Conservation (phyloP, 441 rosid genomes). For the Kokia cookei region DNA sequence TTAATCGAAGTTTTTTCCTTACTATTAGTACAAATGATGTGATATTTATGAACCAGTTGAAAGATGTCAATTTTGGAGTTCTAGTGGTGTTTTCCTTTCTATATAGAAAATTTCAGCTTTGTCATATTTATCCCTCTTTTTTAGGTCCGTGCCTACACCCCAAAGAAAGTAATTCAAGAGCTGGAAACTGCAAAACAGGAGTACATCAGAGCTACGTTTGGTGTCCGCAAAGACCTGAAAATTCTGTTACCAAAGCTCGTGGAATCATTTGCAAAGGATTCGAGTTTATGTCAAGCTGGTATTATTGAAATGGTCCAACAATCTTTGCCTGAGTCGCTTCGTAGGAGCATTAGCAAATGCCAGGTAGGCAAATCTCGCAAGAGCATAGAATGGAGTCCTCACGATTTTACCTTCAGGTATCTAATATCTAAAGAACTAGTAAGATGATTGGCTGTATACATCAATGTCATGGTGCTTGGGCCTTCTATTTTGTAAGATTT, state of each 20-base stretch:
- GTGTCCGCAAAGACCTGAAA: conserved; percentile 63
- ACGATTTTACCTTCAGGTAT: conserved; percentile 78
- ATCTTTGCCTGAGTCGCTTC: conserved; percentile 56
- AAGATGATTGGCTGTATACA: conserved; percentile 28
- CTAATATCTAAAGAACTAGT: conserved; percentile 74
- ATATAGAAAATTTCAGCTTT: not conserved
- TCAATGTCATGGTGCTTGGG: not conserved
- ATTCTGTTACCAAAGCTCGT: conserved; percentile 73
- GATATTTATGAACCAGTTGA: not conserved
- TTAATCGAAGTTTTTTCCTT: not conserved
- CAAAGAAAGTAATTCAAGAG: conserved; percentile 66
- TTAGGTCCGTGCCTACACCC: conserved; percentile 81
- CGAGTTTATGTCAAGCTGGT: conserved; percentile 50
- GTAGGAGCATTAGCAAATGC: conserved; percentile 47
- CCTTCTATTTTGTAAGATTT: conserved; percentile 11
- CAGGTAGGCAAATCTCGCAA: conserved; percentile 55
- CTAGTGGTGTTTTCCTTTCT: not conserved
- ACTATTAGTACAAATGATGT: not conserved
- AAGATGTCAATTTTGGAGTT: not conserved
- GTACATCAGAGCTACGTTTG: conserved; percentile 65
- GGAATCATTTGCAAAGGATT: conserved; percentile 71
- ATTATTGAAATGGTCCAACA: conserved; percentile 62
- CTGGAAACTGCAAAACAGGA: conserved; percentile 86
- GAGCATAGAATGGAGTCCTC: conserved; percentile 72
- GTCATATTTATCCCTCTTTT: not conserved